These are phyloP conservation scores for Venturia asperata DNA, from an alignment of 2,329 filamentous ascomycete genomes.

Conservation along the genomic window DNA sequence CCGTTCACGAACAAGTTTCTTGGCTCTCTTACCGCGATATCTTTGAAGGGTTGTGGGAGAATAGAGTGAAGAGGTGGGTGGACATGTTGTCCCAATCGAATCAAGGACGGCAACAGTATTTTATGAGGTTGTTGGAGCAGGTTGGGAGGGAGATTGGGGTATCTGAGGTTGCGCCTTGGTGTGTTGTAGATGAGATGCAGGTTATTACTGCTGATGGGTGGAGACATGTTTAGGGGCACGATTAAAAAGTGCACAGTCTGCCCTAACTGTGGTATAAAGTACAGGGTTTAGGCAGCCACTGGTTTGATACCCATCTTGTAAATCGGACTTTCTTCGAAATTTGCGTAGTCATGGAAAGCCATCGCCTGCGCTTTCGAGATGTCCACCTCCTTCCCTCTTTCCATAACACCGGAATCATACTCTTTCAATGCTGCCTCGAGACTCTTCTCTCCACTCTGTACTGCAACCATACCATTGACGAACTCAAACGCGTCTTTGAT, in stretches of 20 bases:
- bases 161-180: conserved; percentile 28
- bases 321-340: conserved; percentile 29
- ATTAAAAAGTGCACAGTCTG: too few relatives aligned
- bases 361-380: conserved; percentile 30
- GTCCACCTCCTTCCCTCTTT: conserved; percentile 29
- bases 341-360: conserved; percentile 30
- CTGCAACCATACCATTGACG: conserved; percentile 16
- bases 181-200: conserved; percentile 36
- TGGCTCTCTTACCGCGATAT: conserved; percentile 22
- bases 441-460: conserved; percentile 10
- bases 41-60: conserved; percentile 25
- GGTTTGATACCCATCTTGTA: conserved; percentile 26
- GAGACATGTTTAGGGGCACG: conserved; percentile 47
- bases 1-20: conserved; percentile 20
- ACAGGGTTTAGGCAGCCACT: neutral
- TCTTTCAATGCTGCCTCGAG: conserved; percentile 24
- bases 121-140: conserved; percentile 19
- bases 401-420: conserved; percentile 28
- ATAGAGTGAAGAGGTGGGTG: conserved; percentile 22
- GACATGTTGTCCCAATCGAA: conserved; percentile 15
- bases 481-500: conserved; percentile 20
- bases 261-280: too few relatives aligned
- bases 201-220: conserved; percentile 31
- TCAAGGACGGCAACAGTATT: conserved; percentile 6
- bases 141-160: conserved; percentile 18